Conservation (phyloP, 192 early-diverging fungal genomes). For the Chytriomyces confervae region DNA sequence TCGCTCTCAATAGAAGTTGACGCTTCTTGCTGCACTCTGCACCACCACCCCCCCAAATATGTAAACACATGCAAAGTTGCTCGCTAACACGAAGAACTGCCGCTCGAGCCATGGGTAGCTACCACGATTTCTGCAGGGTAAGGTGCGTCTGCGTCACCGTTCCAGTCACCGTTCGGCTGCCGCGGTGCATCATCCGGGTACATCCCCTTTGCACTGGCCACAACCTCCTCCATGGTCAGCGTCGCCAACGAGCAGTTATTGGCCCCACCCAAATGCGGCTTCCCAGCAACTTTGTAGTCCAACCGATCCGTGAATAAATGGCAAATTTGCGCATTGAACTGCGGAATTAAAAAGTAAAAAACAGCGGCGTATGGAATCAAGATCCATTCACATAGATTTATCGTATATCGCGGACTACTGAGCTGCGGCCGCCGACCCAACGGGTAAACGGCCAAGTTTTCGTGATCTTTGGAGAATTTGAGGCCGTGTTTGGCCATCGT, state of each 20-base stretch:
- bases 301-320: slow-evolving; percentile 58
- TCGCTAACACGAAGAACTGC: background rate
- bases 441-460: slow-evolving; percentile 44
- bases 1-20: no score
- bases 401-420: slow-evolving; percentile 37
- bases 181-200: background rate
- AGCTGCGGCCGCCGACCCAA: slow-evolving; percentile 53
- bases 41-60: no score
- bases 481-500: slow-evolving; percentile 34
- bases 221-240: slow-evolving; percentile 34
- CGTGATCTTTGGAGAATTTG: slow-evolving; percentile 11
- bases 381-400: slow-evolving; percentile 51
- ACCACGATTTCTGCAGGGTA: slow-evolving; percentile 25
- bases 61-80: no score
- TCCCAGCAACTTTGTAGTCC: slow-evolving; percentile 63
- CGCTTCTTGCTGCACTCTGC: no score
- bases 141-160: slow-evolving; percentile 1
- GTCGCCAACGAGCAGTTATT: slow-evolving; percentile 16
- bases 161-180: background rate
- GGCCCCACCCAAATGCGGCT: slow-evolving; percentile 43
- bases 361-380: slow-evolving; percentile 51
- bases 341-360: slow-evolving; percentile 54
- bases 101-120: background rate
- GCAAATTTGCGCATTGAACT: slow-evolving; percentile 57
- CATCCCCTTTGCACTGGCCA: slow-evolving; percentile 33